These are phyloP conservation scores for Tardiomyces blankii DNA, from an alignment of 1,139 yeast genomes.

Conservation along the genomic window DNA sequence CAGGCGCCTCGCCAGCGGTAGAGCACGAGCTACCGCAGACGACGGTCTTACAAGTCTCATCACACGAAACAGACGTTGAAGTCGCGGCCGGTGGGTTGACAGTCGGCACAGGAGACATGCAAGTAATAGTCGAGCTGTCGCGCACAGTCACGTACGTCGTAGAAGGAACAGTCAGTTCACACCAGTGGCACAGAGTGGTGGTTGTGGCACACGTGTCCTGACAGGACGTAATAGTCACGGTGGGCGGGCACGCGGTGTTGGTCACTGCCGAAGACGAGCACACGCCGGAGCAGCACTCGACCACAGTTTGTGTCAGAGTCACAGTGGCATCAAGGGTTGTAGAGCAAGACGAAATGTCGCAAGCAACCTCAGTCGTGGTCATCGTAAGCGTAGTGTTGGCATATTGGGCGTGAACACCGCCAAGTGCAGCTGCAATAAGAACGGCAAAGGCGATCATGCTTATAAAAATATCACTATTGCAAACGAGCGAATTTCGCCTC, in stretches of 20 bases:
- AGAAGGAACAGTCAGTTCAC: neutral
- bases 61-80: neutral
- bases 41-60: neutral
- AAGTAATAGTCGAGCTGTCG: neutral
- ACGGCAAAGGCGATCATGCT: conserved; percentile 3
- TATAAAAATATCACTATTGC: neutral
- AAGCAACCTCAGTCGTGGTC: conserved; percentile 4
- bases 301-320: conserved; percentile 1
- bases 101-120: neutral
- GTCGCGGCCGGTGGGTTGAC: neutral
- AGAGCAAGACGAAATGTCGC: conserved; percentile 1
- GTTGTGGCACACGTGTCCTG: neutral
- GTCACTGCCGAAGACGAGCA: neutral
- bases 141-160: neutral
- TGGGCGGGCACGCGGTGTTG: neutral
- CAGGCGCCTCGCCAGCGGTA: neutral
- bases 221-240: neutral
- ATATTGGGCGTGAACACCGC: conserved; percentile 2
- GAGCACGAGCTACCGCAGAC: conserved; percentile 1
- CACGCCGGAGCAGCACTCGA: neutral
- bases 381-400: conserved; percentile 5
- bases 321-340: neutral
- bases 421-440: conserved; percentile 3
- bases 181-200: neutral
- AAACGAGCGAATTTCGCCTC: conserved; percentile 1